Conservation (phyloP, 441 rosid genomes). For the Arabidopsis lyrata region DNA sequence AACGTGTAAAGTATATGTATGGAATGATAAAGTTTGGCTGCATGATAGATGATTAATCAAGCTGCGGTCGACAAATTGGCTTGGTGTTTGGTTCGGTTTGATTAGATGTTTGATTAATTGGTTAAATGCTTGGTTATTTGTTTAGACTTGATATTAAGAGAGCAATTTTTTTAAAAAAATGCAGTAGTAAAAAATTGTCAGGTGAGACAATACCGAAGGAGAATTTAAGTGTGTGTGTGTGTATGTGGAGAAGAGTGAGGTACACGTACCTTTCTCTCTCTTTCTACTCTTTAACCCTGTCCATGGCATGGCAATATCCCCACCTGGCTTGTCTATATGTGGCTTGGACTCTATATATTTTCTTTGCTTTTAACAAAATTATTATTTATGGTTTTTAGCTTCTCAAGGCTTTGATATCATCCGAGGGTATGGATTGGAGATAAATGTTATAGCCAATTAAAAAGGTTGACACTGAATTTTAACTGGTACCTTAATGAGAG, state of each 20-base stretch:
- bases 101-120: not conserved
- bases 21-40: slow-evolving; percentile 1
- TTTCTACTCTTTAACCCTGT: not conserved
- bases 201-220: slow-evolving; percentile 34
- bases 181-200: not conserved
- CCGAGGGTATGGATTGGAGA: slow-evolving; percentile 14
- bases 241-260: slow-evolving; percentile 28
- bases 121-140: no score
- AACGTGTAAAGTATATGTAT: no score
- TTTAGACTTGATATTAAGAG: not conserved
- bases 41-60: not conserved
- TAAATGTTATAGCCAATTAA: slow-evolving; percentile 13
- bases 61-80: not conserved
- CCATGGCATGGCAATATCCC: slow-evolving; percentile 22
- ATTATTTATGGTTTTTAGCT: not conserved
- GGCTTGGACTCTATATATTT: slow-evolving; percentile 22
- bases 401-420: not conserved
- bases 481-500: not conserved
- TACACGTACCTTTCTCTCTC: slow-evolving; percentile 27
- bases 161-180: no score
- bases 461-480: not conserved
- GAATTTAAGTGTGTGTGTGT: not conserved
- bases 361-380: not conserved
- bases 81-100: not conserved
- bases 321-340: slow-evolving; percentile 32